phyloP scores from a whole-genome alignment of 2,329 filamentous ascomycete genomes.

The Fusarium subtropicale region DNA sequence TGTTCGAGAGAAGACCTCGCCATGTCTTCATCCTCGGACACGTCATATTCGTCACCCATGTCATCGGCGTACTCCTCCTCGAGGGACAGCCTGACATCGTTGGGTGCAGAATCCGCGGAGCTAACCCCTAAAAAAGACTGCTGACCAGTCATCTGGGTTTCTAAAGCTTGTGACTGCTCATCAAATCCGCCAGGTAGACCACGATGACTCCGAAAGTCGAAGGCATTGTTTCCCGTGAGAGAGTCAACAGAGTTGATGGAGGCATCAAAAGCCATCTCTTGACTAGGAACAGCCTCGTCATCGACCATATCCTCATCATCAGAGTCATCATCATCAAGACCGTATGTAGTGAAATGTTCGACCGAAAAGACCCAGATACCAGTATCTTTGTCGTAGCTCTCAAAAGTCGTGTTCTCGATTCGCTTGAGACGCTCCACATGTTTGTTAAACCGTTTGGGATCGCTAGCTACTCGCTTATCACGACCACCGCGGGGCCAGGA shows the following conservation, averaged over 20 bases:
- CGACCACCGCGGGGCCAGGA: slow-evolving; percentile 82
- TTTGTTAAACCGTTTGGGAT: slow-evolving; percentile 76
- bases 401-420: slow-evolving; percentile 83
- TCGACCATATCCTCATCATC: slow-evolving; percentile 60
- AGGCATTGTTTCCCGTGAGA: slow-evolving; percentile 65
- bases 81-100: slow-evolving; percentile 68
- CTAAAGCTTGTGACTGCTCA: slow-evolving; percentile 64
- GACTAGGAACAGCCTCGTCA: slow-evolving; percentile 33
- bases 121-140: slow-evolving; percentile 94
- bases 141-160: slow-evolving; percentile 65
- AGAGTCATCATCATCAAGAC: slow-evolving; percentile 80
- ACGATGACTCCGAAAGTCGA: slow-evolving; percentile 64
- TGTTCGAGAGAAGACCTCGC: slow-evolving; percentile 80
- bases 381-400: slow-evolving; percentile 80
- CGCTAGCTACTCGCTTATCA: slow-evolving; percentile 66
- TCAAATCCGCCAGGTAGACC: slow-evolving; percentile 86
- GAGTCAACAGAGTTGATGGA: slow-evolving; percentile 45
- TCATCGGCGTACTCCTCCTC: slow-evolving; percentile 67
- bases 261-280: slow-evolving; percentile 37
- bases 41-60: slow-evolving; percentile 81
- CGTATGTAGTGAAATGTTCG: slow-evolving; percentile 97
- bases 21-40: slow-evolving; percentile 77
- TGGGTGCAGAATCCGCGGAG: slow-evolving; percentile 83
- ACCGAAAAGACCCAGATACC: slow-evolving; percentile 93
- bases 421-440: slow-evolving; percentile 85